Base-by-base conservation (phyloP, 1,139 yeast genomes). In the Spencermartinsiella ligniputridi region DNA sequence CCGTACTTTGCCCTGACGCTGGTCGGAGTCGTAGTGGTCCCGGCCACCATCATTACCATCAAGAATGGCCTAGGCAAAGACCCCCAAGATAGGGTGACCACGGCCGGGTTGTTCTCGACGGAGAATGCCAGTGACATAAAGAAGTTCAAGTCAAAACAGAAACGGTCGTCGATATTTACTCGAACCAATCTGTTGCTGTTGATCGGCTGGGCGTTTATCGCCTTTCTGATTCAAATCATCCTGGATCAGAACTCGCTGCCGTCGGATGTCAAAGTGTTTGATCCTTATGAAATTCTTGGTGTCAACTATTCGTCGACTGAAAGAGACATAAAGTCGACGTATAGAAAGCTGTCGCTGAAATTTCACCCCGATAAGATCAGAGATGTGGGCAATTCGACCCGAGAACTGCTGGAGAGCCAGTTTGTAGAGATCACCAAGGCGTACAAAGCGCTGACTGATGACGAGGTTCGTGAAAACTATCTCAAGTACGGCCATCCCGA, bases 401-500 rank as follows among this genome's bases (percentile, higher is more conserved):
- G 76, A 24, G 78, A 72, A 35, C 87, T 74, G 51, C 72, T 85
- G 66, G 97, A 92, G 65, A 80, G 83, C 46, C 77, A 78, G 42
- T 92, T 80, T 65, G 94, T 90, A 39, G 74, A 78, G 54, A 84
- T 94, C 58, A 84, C 89, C 49, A 85, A 87, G 66, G 99, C 99
- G 21, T 89, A 94, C 68, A 86, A 89, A 66, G 88, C 98, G 0
- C 75, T 94, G 54, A 94, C 98, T 11, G 98, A 94, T 66, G 96
- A 87, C 54, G 78, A 74, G 27, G 81, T 89, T 9, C 81, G 81
- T 57, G 87, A 85, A 53, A 94, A 94, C 64, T 90, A 78, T 63
- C 70, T 83, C 60, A 82, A 79, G 58, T 92, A 83, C 60, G 99
- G 99, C 38, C 96, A 94, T 63, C 99, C 99, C 4, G 98, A 94